Conservation (phyloP, 148 eudicot genomes). For the Fagopyrum esculentum region DNA sequence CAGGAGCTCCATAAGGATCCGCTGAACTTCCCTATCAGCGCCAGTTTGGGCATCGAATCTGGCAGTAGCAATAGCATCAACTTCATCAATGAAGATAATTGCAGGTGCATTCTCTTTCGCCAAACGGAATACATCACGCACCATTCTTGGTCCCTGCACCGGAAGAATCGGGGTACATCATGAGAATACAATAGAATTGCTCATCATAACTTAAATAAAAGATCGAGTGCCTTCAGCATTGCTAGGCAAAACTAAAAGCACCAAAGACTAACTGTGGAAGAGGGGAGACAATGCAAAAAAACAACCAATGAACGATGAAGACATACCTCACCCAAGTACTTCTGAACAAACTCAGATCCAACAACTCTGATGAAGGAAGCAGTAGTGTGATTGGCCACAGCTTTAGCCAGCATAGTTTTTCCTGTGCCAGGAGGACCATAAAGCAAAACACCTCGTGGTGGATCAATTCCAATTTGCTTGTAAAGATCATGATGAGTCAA, state of each 20-base stretch:
- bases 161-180: background rate
- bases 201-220: background rate
- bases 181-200: background rate
- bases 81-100: slow-evolving; percentile 91
- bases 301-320: slow-evolving; percentile 12
- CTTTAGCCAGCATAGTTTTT: slow-evolving; percentile 47
- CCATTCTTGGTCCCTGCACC: slow-evolving; percentile 85
- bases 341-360: slow-evolving; percentile 95
- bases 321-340: slow-evolving; percentile 87
- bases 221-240: background rate
- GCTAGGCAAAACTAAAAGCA: slow-evolving; percentile 7
- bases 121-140: slow-evolving; percentile 94
- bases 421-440: slow-evolving; percentile 20
- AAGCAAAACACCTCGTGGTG: slow-evolving; percentile 22
- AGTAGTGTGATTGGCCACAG: slow-evolving; percentile 90
- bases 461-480: slow-evolving; percentile 24
- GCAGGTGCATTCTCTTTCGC: slow-evolving; percentile 98
- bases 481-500: slow-evolving; percentile 25
- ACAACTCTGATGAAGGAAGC: slow-evolving; percentile 93
- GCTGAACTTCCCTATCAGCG: slow-evolving; percentile 96
- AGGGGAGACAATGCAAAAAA: slow-evolving; percentile 1
- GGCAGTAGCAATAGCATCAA: slow-evolving; percentile 93
- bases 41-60: slow-evolving; percentile 99
- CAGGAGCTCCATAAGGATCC: slow-evolving; percentile 92
- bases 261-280: background rate